Evolutionary conservation across 2,329 filamentous ascomycete genomes (phyloP), one percentile per base, ranked within the genome.

Genomic region (Ustulina deusta): DNA sequence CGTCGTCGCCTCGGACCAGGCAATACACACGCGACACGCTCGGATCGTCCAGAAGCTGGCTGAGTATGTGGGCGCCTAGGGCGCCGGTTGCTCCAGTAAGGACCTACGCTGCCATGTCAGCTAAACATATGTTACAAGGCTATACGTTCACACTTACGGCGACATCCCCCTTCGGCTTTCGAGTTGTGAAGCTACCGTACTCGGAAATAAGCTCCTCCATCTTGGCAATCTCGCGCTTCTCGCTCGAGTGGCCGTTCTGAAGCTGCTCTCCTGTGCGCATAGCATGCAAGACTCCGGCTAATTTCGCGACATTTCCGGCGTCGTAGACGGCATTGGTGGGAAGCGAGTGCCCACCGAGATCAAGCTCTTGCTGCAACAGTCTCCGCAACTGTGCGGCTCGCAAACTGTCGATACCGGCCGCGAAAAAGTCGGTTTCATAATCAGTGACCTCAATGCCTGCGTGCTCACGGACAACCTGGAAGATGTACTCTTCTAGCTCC

Each of bases 31-130:
- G 70, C 1, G 72, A 75, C 3, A 83, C 75, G 0, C 74, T 73
- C 13, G 77, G 72, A 58, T 81, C 76, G 6, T 77, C 72, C 1
- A 83, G 70, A 11, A 83, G 75, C 59, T 79, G 78, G 46, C 72
- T 70, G 1, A 83, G 75, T 1, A 80, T 71, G 55, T 84, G 81
- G 0, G 79, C 79, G 7, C 82, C 81, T 6, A 83, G 78, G 11
- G 79, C 81, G 0, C 82, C 82, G 0, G 81, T 83, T 3, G 80
- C 79, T n/a, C 82, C 82, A 0, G 82, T 83, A 15, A 83, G 73
- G 6, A 79, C 65, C 74, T 76, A 3, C 20, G 34, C 22, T n/a
- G 38, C 25, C 5, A 34, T 64, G 52, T 69, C 46, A 68, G 59
- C 36, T 15, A 40, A 36, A 44, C 17, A 56, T 57, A 13, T 13